Conservation (phyloP, 2,329 filamentous ascomycete species). For the Pestalotiopsis sp. region DNA sequence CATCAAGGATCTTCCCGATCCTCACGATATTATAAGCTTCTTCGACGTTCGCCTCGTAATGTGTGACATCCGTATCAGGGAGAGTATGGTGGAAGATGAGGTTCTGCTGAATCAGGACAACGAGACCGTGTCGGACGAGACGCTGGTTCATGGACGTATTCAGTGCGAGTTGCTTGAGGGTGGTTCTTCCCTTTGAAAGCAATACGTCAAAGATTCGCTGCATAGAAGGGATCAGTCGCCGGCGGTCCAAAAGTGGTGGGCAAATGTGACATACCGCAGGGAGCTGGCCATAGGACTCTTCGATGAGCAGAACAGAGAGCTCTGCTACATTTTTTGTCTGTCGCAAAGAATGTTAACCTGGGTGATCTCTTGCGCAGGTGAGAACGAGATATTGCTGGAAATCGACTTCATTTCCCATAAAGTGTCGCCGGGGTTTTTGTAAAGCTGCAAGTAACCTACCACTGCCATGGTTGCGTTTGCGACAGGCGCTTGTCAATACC, state of each 20-base stretch:
- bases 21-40: slow-evolving; percentile 83
- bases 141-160: slow-evolving; percentile 74
- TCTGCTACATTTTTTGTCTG: slow-evolving; percentile 78
- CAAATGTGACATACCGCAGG: slow-evolving; percentile 71
- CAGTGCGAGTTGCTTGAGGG: slow-evolving; percentile 68
- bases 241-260: background rate
- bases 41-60: slow-evolving; percentile 83
- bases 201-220: slow-evolving; percentile 86
- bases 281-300: slow-evolving; percentile 88
- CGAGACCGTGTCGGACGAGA: slow-evolving; percentile 80
- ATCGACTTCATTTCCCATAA: background rate
- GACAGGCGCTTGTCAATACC: slow-evolving; percentile 7
- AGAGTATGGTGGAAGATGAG: slow-evolving; percentile 76
- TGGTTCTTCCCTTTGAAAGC: slow-evolving; percentile 77
- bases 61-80: slow-evolving; percentile 63
- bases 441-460: slow-evolving; percentile 29
- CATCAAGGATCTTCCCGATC: slow-evolving; percentile 77
- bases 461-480: slow-evolving; percentile 31
- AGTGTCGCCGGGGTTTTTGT: background rate
- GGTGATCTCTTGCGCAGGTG: background rate
- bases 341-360: background rate
- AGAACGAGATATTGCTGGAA: background rate
- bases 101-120: slow-evolving; percentile 86
- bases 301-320: slow-evolving; percentile 87
- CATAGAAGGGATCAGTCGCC: slow-evolving; percentile 8